Evolutionary conservation across 768 basidiomycete species (phyloP).

Genomic region (Agaricus sinodeliciosus): DNA sequence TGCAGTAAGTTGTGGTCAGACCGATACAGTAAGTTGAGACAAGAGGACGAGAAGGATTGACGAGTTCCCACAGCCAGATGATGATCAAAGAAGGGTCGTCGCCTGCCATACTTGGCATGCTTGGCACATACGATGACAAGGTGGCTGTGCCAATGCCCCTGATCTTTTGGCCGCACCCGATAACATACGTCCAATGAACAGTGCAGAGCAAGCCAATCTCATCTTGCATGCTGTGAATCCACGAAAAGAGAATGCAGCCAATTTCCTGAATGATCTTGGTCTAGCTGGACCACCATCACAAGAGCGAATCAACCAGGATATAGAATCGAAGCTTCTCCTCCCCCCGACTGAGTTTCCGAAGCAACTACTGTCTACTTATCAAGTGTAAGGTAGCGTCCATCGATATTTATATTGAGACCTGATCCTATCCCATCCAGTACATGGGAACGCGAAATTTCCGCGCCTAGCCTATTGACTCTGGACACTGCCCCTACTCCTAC

Average conservation of each 20-base stretch:
- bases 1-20: too few relatives aligned
- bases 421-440: slow-evolving; percentile 38
- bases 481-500: slow-evolving; percentile 74
- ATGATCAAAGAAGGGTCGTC: too few relatives aligned
- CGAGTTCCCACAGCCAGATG: too few relatives aligned
- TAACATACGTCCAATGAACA: slow-evolving; percentile 22
- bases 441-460: slow-evolving; percentile 58
- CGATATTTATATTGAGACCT: slow-evolving; percentile 2
- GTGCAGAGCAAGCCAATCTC: slow-evolving; percentile 23
- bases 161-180: background rate
- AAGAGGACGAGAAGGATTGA: too few relatives aligned
- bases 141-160: slow-evolving; percentile 7
- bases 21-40: too few relatives aligned
- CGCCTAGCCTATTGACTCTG: slow-evolving; percentile 57
- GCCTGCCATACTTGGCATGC: too few relatives aligned
- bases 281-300: slow-evolving; percentile 51
- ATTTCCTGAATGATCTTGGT: slow-evolving; percentile 48
- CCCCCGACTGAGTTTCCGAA: slow-evolving; percentile 61
- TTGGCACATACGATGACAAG: too few relatives aligned
- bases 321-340: slow-evolving; percentile 70
- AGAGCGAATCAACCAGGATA: slow-evolving; percentile 54
- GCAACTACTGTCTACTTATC: slow-evolving; percentile 75
- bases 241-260: slow-evolving; percentile 27
- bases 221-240: slow-evolving; percentile 46
- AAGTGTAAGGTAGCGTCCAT: slow-evolving; percentile 54